A percentile compares a stretch with the other conserved stretches of the same genome.
Conservation (phyloP, 345 rosid genomes). For the Orychophragmus violaceus region DNA sequence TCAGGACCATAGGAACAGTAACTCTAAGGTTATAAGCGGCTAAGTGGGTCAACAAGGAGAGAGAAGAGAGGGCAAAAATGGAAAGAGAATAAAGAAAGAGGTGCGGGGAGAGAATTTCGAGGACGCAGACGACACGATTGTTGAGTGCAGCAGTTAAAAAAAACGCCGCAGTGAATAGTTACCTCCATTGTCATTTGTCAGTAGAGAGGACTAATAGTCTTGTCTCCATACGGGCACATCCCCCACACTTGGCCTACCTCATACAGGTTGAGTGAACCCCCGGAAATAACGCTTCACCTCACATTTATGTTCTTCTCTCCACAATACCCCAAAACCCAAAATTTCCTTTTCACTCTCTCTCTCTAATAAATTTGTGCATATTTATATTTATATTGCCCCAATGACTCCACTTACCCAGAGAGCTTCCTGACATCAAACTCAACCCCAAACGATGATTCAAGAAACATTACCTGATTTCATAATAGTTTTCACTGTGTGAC, state of each 20-base stretch:
- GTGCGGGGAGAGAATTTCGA: background rate
- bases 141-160: slow-evolving; percentile 19
- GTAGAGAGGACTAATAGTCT: slow-evolving; percentile 27
- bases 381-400: slow-evolving; percentile 17
- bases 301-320: slow-evolving; percentile 13
- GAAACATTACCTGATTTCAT: slow-evolving; percentile 23
- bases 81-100: background rate
- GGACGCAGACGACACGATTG: slow-evolving; percentile 26
- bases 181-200: slow-evolving; percentile 29
- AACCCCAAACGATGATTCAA: slow-evolving; percentile 21
- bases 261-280: slow-evolving; percentile 22
- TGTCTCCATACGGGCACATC: slow-evolving; percentile 28
- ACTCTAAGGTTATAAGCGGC: slow-evolving; percentile 8
- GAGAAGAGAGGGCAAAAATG: slow-evolving; percentile 23
- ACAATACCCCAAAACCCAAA: slow-evolving; percentile 7
- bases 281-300: slow-evolving; percentile 35
- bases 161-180: slow-evolving; percentile 36
- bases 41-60: slow-evolving; percentile 3
- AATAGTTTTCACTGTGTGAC: slow-evolving; percentile 12
- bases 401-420: slow-evolving; percentile 24
- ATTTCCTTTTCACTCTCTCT: background rate
- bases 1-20: background rate
- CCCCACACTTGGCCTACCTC: slow-evolving; percentile 19
- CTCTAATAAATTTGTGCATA: slow-evolving; percentile 9
- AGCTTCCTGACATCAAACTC: slow-evolving; percentile 24